Evolutionary conservation across 2,329 filamentous ascomycete genomes (phyloP), one percentile per base, ranked within the genome.

Genomic region (Eutypa lata): DNA sequence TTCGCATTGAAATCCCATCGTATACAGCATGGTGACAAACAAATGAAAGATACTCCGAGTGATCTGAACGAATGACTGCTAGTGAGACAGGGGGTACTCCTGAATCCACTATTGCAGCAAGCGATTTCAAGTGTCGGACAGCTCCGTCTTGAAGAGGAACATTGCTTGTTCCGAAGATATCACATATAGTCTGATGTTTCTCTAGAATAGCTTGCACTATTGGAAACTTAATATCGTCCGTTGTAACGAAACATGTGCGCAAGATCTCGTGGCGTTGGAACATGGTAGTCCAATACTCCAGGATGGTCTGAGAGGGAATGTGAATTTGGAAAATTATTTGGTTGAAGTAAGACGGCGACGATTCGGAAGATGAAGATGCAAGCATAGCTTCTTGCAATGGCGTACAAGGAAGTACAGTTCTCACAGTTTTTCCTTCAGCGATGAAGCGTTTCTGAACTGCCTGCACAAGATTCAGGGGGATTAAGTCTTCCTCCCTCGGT

Each of bases 381-480:
- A 96, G 75, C 91, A 96, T 96, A 1, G 87, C 88, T 72, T 95
- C 89, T 67, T 97, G 92, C 0, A 97, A 73, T 1, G 91, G 89
- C 1, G 91, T 95, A 65, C 92, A 96, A 1, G 91, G 91, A 5
- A 92, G 71, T 8, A 96, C 76, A 1, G 73, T 75, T 28, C 80
- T 70, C 2, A 88, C 73, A 0, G 59, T 44, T 4, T 68, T 65
- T 0, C 68, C 67, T 2, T 67, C 55, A 4, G 54, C 16, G 4
- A 58, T 44, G 51, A 80, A 73, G 0, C 59, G 61, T 6, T 65
- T 51, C 24, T 57, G 62, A 7, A 78, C 57, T 31, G 59, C 54
- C 13, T 63, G 57, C 0, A 67, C 37, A 16, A 75, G 65, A 5
- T 54, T 53, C 18, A 61, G 44, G n/a, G 59, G 49, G 49, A 61